Evolutionary conservation across 306 rosid species (phyloP).

Genomic region (Trifolium subterraneum): DNA sequence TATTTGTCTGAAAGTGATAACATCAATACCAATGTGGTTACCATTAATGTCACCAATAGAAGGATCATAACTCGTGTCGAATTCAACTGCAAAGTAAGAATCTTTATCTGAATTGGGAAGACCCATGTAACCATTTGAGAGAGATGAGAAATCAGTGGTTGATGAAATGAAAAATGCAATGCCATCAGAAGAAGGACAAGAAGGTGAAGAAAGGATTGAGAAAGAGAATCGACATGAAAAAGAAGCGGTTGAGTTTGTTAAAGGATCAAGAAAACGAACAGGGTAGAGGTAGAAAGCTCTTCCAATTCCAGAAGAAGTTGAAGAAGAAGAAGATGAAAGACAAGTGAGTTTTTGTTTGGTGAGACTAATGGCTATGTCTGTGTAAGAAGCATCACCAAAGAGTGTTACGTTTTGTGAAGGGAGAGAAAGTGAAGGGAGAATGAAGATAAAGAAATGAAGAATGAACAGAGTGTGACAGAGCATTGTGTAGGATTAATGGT

Average conservation of each 20-base stretch:
- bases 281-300: conserved; percentile 72
- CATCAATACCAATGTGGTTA: conserved; percentile 66
- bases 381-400: conserved; percentile 71
- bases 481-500: conserved; percentile 39
- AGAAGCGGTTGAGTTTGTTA: conserved; percentile 62
- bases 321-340: conserved; percentile 45
- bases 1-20: conserved; percentile 51
- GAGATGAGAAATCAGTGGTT: conserved; percentile 44
- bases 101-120: conserved; percentile 56
- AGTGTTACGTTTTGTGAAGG: conserved; percentile 64
- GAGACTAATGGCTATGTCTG: conserved; percentile 59
- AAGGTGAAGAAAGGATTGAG: conserved; percentile 59
- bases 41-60: conserved; percentile 69
- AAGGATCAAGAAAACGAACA: conserved; percentile 70
- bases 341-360: conserved; percentile 62
- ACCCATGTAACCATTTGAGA: conserved; percentile 61
- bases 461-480: conserved; percentile 6
- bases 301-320: conserved; percentile 60
- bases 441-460: conserved; percentile 38
- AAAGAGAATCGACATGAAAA: conserved; percentile 72
- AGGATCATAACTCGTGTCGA: conserved; percentile 71
- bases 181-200: conserved; percentile 70
- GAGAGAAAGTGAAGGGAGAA: conserved; percentile 33
- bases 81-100: conserved; percentile 76
- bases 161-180: conserved; percentile 67